Conservation (phyloP, 345 rosid genomes). For the Nephelium lappaceum region DNA sequence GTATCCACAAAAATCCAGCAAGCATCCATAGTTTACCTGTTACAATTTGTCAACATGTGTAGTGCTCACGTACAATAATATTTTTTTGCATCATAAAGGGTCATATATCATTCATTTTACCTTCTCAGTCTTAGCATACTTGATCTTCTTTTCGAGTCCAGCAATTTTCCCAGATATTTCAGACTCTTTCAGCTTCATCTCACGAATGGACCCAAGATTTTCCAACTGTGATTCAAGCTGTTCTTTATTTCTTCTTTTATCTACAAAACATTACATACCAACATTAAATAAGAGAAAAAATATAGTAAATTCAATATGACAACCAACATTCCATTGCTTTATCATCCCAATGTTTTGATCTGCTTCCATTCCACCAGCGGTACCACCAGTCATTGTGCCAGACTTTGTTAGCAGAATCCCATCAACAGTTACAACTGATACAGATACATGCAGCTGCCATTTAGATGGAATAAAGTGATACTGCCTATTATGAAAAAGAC, state of each 20-base stretch:
- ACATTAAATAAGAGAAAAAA: conserved; percentile 23
- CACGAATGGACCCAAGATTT: conserved; percentile 90
- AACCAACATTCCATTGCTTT: conserved; percentile 83
- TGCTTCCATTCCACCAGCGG: conserved; percentile 98
- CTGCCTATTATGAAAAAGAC: conserved; percentile 15
- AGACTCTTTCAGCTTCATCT: conserved; percentile 91
- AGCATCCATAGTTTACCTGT: neutral
- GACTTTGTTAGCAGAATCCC: conserved; percentile 91
- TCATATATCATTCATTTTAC: conserved; percentile 34
- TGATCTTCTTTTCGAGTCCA: conserved; percentile 95
- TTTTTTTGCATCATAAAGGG: neutral
- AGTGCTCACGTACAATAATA: neutral
- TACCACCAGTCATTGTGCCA: conserved; percentile 99
- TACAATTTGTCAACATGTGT: neutral
- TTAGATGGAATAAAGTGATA: conserved; percentile 24
- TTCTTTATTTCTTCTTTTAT: conserved; percentile 72
- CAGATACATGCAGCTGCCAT: conserved; percentile 24
- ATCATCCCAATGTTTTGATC: conserved; percentile 97
- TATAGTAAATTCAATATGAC: conserved; percentile 7
- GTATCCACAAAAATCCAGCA: neutral
- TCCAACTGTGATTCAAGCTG: conserved; percentile 76
- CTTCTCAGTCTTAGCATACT: conserved; percentile 95
- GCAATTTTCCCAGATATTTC: conserved; percentile 92
- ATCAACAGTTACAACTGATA: conserved; percentile 91
- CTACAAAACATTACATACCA: conserved; percentile 44